Percentiles rank a stretch among this genome's conserved stretches.
Evolutionary conservation across 2,329 filamentous ascomycete species (phyloP).

Genomic region (Hymenoscyphus fraxineus): DNA sequence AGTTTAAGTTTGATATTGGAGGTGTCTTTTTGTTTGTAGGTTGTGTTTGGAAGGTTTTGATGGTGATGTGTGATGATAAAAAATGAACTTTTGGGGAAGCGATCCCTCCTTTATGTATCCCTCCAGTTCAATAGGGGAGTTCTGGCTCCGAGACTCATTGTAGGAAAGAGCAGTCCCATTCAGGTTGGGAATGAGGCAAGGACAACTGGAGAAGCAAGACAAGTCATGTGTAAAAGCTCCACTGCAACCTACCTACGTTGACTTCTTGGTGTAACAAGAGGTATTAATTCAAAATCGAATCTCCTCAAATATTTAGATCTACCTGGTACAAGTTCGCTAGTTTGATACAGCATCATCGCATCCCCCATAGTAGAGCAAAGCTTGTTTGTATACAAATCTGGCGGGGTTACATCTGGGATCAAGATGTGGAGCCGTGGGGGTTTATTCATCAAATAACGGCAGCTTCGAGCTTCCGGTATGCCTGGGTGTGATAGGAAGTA

Average conservation of each 20-base stretch:
- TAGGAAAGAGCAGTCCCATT: neutral
- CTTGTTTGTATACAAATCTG: neutral
- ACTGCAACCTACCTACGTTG: neutral
- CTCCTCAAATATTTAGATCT: neutral
- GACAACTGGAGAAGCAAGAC: neutral
- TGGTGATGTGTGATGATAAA: neutral
- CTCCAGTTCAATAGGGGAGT: neutral
- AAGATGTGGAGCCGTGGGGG: neutral
- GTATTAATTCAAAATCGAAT: neutral
- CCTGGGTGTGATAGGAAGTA: neutral
- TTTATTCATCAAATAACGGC: neutral
- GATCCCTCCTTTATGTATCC: neutral
- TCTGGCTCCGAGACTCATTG: neutral
- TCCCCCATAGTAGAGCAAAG: neutral
- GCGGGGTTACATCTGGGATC: neutral
- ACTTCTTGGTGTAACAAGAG: neutral
- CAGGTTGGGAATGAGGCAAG: neutral
- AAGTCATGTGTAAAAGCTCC: neutral
- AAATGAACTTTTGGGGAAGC: neutral
- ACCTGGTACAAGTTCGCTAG: neutral
- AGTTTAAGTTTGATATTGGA: neutral
- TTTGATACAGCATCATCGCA: neutral
- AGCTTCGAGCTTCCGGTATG: neutral
- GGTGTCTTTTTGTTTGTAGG: neutral
- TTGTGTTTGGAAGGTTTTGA: neutral